Base-by-base conservation (phyloP, 805 yeast genomes). In the Torulaspora delbrueckii region DNA sequence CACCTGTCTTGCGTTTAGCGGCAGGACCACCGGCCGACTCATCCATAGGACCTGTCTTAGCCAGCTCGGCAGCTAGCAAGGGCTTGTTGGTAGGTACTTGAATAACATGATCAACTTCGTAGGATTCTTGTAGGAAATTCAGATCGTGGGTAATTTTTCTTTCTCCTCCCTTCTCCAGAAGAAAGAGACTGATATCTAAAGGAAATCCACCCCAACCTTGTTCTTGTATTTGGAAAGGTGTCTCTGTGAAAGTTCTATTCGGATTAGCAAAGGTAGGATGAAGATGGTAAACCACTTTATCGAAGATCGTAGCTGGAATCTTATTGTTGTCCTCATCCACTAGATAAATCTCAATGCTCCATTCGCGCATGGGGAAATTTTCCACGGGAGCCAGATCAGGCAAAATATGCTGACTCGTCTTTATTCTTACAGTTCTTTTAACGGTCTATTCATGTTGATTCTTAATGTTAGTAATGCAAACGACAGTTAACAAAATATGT, bases 131-230 rank as follows among this genome's bases (percentile, higher is more conserved):
- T 51, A 77, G 68, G 67, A 91, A 93, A 67, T 89, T 89, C 63
- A 91, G 78, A 67, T 91, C 99, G 63, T 93, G 98, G 58, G 78
- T 79, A 46, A 93, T 67, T 62, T 86, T 86, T 51, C 84, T 77
- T 65, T 90, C 97, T 40, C 98, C 98, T 44, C 83, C 85, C 61
- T 84, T 86, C 49, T 95, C 98, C 14, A 83, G 75, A 37, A 86
- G 70, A 50, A 84, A 84, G 35, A 90, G 72, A 27, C 85, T 75
- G 50, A 93, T 82, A 31, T 86, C 86, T 63, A 93, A 76, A 61
- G 90, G 96, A 60, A 91, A 91, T 55, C 91, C 98, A 65, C 98
- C 99, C 98, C 99, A 91, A 42, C 99, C 99, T 70, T 87, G 83
- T 66, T 91, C 99, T 59, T 81, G 86, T 46, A 91, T 84, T 60